A percentile compares a stretch with the other conserved stretches of the same genome.
Evolutionary conservation across 352 stramenopile genomes (phyloP).

Genomic region (Bremia lactucae): DNA sequence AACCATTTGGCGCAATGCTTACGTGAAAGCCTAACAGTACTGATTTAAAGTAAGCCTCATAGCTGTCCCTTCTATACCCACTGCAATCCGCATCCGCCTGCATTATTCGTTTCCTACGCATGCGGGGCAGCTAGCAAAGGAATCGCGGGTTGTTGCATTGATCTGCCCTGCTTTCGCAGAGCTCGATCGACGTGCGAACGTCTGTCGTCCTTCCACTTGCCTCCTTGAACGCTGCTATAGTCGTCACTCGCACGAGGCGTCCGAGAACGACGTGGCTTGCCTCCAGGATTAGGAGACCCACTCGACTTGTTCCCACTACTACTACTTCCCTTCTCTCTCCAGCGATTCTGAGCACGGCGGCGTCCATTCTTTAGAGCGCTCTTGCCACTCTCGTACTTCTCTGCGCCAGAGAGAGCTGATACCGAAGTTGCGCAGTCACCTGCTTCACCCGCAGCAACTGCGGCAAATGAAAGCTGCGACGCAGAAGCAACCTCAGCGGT

Average conservation of each 20-base stretch:
- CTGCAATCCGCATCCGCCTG: background rate
- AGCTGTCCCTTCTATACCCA: no score
- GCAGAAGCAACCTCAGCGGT: slow-evolving; percentile 15
- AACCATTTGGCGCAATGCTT: no score
- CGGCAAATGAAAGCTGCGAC: slow-evolving; percentile 44
- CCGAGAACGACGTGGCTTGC: slow-evolving; percentile 27
- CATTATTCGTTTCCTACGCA: slow-evolving; percentile 9
- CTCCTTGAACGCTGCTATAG: slow-evolving; percentile 10
- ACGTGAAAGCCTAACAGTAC: no score
- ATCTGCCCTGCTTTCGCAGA: slow-evolving; percentile 26
- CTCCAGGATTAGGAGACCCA: slow-evolving; percentile 13
- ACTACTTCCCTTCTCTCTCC: slow-evolving; percentile 30
- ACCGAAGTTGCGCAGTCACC: slow-evolving; percentile 14
- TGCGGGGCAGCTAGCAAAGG: slow-evolving; percentile 27
- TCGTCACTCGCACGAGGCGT: slow-evolving; percentile 20
- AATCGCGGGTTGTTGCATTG: slow-evolving; percentile 12
- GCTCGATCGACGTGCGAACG: slow-evolving; percentile 26
- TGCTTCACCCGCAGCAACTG: slow-evolving; percentile 17
- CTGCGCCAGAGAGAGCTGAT: slow-evolving; percentile 14
- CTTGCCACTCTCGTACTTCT: slow-evolving; percentile 18
- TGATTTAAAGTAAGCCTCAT: no score
- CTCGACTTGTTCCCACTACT: slow-evolving; percentile 23
- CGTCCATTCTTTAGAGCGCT: slow-evolving; percentile 23
- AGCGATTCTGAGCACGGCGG: slow-evolving; percentile 26
- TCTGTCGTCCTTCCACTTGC: slow-evolving; percentile 28